Conservation (phyloP, 441 rosid species). For the Bocquillonia castaneifolia region DNA sequence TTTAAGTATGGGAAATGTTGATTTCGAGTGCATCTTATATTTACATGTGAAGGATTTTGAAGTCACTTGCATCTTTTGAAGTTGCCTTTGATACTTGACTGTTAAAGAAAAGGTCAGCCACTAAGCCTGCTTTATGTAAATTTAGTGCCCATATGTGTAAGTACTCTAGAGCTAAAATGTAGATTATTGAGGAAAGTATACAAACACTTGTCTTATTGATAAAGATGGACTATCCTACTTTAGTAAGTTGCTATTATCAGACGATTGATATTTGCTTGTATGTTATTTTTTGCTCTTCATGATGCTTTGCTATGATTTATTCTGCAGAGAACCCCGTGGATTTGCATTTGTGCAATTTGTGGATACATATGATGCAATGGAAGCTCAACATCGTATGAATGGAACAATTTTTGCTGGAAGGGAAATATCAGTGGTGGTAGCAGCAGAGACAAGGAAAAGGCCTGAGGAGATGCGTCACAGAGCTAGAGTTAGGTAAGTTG, state of each 20-base stretch:
- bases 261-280: conserved; percentile 16
- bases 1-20: conserved; percentile 48
- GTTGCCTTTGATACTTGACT: conserved; percentile 66
- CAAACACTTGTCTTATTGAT: conserved; percentile 26
- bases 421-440: conserved; percentile 86
- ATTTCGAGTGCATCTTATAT: conserved; percentile 57
- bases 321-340: conserved; percentile 83
- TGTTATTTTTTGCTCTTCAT: conserved; percentile 15
- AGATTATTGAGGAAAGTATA: conserved; percentile 35
- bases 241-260: conserved; percentile 14
- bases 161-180: conserved; percentile 35
- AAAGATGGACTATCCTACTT: conserved; percentile 25
- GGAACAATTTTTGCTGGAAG: conserved; percentile 82
- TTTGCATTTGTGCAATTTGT: conserved; percentile 98
- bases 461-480: conserved; percentile 94
- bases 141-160: conserved; percentile 39
- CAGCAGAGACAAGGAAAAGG: conserved; percentile 91
- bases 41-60: conserved; percentile 64
- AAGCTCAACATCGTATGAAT: conserved; percentile 90
- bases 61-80: conserved; percentile 73
- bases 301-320: conserved; percentile 19
- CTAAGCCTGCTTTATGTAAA: conserved; percentile 44
- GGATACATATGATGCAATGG: conserved; percentile 78
- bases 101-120: conserved; percentile 61
- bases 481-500: conserved; percentile 55